Conservation (phyloP, 148 eudicot species). For the Oxyria digyna region DNA sequence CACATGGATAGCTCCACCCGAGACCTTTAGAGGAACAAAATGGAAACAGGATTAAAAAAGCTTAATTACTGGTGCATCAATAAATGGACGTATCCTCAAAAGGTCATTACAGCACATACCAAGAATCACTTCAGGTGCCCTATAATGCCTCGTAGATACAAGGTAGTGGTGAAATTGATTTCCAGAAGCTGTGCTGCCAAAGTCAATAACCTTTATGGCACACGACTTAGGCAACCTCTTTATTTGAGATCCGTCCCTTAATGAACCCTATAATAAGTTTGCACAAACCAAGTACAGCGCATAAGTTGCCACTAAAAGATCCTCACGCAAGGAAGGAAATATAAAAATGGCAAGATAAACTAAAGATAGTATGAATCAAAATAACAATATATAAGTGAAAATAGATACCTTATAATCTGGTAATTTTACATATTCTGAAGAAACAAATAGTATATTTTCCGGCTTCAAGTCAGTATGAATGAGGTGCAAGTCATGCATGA, state of each 20-base stretch:
- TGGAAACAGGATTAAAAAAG: neutral
- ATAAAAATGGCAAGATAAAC: neutral
- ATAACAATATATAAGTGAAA: neutral
- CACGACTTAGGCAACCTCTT: slow-evolving; percentile 55
- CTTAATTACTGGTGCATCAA: neutral
- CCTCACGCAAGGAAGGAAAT: neutral
- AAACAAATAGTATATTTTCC: slow-evolving; percentile 7
- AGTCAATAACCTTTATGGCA: slow-evolving; percentile 57
- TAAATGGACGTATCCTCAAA: neutral
- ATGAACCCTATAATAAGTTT: slow-evolving; percentile 24
- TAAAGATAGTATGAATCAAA: neutral
- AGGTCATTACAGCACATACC: slow-evolving; percentile 15
- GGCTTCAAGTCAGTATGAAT: slow-evolving; percentile 11
- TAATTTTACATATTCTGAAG: slow-evolving; percentile 11
- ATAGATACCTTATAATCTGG: slow-evolving; percentile 9
- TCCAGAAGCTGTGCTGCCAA: slow-evolving; percentile 54
- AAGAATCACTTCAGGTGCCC: slow-evolving; percentile 56
- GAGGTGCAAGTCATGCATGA: slow-evolving; percentile 14
- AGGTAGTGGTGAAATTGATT: slow-evolving; percentile 37
- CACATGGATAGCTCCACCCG: slow-evolving; percentile 58
- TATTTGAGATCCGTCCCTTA: slow-evolving; percentile 24
- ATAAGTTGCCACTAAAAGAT: neutral
- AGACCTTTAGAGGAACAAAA: slow-evolving; percentile 22
- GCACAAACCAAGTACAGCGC: neutral
- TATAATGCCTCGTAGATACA: slow-evolving; percentile 49